These are phyloP conservation scores for Kodamaea nitidulidarum DNA, from an alignment of 805 yeast species.

Conservation along the genomic window DNA sequence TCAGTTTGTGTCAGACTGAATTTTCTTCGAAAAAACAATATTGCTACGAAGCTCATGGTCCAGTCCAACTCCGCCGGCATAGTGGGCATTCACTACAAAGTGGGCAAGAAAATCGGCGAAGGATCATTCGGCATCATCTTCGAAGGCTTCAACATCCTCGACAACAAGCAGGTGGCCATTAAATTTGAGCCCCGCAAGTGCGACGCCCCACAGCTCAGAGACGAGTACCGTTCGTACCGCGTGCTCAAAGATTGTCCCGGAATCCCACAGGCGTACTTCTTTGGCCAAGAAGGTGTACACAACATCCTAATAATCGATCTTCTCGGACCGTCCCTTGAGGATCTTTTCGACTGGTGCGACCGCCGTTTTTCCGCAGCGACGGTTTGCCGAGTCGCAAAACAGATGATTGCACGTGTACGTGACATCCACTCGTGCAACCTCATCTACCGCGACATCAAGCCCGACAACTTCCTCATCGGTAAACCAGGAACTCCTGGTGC, in stretches of 20 bases:
- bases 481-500: constrained; percentile 81
- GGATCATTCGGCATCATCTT: constrained; percentile 97
- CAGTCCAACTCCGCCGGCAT: constrained; percentile 48
- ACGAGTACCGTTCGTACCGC: constrained; percentile 94
- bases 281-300: constrained; percentile 97
- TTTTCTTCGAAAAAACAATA: constrained; percentile 1
- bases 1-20: too few relatives aligned
- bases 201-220: constrained; percentile 96
- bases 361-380: constrained; percentile 84
- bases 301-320: constrained; percentile 91
- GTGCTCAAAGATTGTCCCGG: constrained; percentile 78
- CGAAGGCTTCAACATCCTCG: constrained; percentile 90
- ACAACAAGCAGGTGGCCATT: constrained; percentile 91
- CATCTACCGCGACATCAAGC: constrained; percentile 95
- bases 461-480: constrained; percentile 94
- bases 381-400: constrained; percentile 89
- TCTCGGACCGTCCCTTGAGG: constrained; percentile 93
- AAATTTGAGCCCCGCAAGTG: constrained; percentile 95
- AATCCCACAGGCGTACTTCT: constrained; percentile 94
- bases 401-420: constrained; percentile 86
- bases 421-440: constrained; percentile 84
- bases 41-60: constrained; percentile 3
- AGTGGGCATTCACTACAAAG: constrained; percentile 93
- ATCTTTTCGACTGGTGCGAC: constrained; percentile 97
- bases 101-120: constrained; percentile 97